Evolutionary conservation across 2,329 filamentous ascomycete species (phyloP), one percentile per base, ranked within the genome.

Genomic region (Helotiales sp.): DNA sequence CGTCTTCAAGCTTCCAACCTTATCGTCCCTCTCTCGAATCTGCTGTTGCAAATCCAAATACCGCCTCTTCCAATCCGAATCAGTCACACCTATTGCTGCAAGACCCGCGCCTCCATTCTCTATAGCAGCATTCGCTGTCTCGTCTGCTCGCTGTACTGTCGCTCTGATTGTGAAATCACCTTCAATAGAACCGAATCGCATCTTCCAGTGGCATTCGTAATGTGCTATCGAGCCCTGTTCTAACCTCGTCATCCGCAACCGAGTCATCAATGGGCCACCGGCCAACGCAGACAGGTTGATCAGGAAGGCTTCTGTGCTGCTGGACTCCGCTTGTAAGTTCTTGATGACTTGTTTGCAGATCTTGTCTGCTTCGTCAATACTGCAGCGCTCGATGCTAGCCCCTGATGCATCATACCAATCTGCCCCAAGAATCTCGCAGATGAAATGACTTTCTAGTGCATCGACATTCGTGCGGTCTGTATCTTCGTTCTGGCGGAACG

Each of bases 1-100:
- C 45, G 76, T 77, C 71, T 80, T 81, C 64, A 87, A 72, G 47
- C 79, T 78, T 62, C 76, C 74, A 61, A 86, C 77, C 71, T 84
- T 82, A 71, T 84, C 83, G 72, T 90, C 87, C 67, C 84, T 83
- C 66, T 86, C 84, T 74, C 83, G 84, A 72, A 91, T 83, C 69
- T 84, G 83, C 49, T 84, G 84, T 74, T 90, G 83, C 71, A 91
- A 80, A 63, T 87, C 84, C 50, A 79, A 80, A 70, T 89, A 88
- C 68, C 82, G 85, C 57, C 77, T 77, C 75, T 85, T 82, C 86
- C 86, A 86, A 58, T 81, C 72, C 24, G 71, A 71, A 20, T 73
- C 73, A 20, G 67, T 68, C 15, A 64, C 70, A 20, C 72, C 75
- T 2, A 57, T 61, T 10, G 45, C 68, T 28, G 20, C 71, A 34